Conservation (phyloP, 2,329 filamentous ascomycete genomes). For the Lithohypha guttulata region DNA sequence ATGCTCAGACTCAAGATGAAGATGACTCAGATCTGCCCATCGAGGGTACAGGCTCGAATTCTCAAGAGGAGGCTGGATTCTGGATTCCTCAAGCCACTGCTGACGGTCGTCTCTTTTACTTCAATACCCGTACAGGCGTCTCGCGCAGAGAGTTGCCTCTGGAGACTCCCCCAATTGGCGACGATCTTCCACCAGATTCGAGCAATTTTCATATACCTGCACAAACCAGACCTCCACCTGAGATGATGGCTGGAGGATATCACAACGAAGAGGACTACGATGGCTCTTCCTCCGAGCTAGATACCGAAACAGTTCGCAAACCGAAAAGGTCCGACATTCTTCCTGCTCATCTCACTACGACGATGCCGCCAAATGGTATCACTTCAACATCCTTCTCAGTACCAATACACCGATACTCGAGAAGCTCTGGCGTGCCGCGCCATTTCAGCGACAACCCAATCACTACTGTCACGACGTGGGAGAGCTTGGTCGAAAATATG, state of each 20-base stretch:
- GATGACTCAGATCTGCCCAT: conserved; percentile 52
- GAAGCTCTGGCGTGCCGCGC: conserved; percentile 51
- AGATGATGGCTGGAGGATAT: conserved; percentile 77
- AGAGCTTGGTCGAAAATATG: conserved; percentile 83
- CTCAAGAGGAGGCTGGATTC: conserved; percentile 82
- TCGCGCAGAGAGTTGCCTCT: conserved; percentile 90
- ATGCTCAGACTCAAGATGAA: conserved; percentile 54
- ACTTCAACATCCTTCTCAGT: conserved; percentile 46
- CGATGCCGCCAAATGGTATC: conserved; percentile 38
- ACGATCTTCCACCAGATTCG: conserved; percentile 77
- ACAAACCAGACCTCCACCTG: conserved; percentile 76
- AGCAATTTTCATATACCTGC: conserved; percentile 83
- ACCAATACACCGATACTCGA: conserved; percentile 34
- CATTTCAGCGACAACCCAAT: conserved; percentile 88
- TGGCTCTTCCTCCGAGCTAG: conserved; percentile 76
- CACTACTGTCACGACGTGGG: conserved; percentile 75
- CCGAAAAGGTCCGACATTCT: conserved; percentile 33
- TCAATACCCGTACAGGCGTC: conserved; percentile 93
- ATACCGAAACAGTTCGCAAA: conserved; percentile 74
- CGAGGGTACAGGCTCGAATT: conserved; percentile 52
- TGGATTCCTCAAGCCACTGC: conserved; percentile 97
- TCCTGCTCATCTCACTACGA: conserved; percentile 19
- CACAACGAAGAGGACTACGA: conserved; percentile 77
- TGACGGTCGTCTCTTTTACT: conserved; percentile 89
- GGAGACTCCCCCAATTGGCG: conserved; percentile 73